Conservation (phyloP, 108 stramenopile species). For the Cylindrotheca fusiformis region DNA sequence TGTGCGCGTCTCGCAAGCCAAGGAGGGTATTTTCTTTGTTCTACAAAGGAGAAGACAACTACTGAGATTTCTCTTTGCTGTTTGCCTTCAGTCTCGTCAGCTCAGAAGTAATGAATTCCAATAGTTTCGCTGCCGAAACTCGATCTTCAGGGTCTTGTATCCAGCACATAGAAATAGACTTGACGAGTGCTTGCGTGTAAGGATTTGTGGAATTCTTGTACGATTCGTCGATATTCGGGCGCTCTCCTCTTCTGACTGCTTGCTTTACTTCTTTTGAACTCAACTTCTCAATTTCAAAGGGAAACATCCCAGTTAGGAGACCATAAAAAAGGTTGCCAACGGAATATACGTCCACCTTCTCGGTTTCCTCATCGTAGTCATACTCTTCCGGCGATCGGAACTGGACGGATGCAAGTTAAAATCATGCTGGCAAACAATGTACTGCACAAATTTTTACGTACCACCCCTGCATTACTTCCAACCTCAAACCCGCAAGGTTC, state of each 20-base stretch:
- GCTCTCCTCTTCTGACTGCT: slow-evolving; percentile 34
- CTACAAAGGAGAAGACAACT: background rate
- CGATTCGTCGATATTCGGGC: slow-evolving; percentile 33
- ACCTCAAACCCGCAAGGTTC: slow-evolving; percentile 39
- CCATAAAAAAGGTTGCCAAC: slow-evolving; percentile 72
- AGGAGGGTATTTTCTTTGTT: too few relatives aligned
- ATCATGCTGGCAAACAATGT: too few relatives aligned
- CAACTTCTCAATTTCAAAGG: slow-evolving; percentile 31
- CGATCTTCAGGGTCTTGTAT: slow-evolving; percentile 46
- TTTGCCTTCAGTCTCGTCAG: background rate
- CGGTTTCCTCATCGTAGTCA: slow-evolving; percentile 47
- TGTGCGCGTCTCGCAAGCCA: too few relatives aligned
- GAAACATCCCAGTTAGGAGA: slow-evolving; percentile 45
- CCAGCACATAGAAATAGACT: slow-evolving; percentile 54
- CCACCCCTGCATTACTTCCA: slow-evolving; percentile 50
- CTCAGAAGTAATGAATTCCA: background rate
- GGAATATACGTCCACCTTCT: slow-evolving; percentile 71
- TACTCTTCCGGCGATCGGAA: slow-evolving; percentile 76
- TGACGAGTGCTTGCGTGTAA: slow-evolving; percentile 33
- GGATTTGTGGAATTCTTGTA: slow-evolving; percentile 39
- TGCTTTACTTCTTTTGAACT: slow-evolving; percentile 21
- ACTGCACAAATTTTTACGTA: too few relatives aligned
- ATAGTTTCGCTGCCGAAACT: slow-evolving; percentile 36
- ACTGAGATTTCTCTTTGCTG: background rate
- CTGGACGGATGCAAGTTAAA: too few relatives aligned